A percentile compares a stretch with the other conserved stretches of the same genome.
Conservation (phyloP, 2,329 filamentous ascomycete species). For the Trichoderma gracile region DNA sequence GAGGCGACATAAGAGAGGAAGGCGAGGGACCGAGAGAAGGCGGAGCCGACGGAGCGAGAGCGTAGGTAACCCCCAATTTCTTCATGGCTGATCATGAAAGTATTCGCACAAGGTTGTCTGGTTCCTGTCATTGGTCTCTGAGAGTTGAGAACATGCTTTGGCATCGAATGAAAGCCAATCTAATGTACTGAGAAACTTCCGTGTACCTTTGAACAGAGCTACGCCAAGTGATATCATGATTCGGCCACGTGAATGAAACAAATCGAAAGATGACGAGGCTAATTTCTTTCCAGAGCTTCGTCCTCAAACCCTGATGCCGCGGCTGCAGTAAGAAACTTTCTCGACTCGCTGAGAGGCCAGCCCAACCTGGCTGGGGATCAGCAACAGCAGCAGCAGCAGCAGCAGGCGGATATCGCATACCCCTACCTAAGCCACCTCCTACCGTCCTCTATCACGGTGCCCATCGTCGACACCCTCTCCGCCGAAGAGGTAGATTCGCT, state of each 20-base stretch:
- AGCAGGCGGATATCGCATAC: constrained; percentile 60
- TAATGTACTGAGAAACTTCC: constrained; percentile 39
- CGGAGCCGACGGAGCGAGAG: constrained; percentile 95
- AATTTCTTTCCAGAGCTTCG: constrained; percentile 53
- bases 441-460: constrained; percentile 72
- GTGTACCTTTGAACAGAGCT: constrained; percentile 34
- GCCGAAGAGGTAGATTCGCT: constrained; percentile 71
- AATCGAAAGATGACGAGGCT: constrained; percentile 16
- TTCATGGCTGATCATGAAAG: constrained; percentile 34
- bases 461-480: constrained; percentile 67
- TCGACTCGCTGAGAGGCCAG: constrained; percentile 73
- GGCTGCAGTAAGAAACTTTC: constrained; percentile 80
- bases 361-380: constrained; percentile 44
- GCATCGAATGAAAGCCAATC: constrained; percentile 31
- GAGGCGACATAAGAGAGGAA: constrained; percentile 88
- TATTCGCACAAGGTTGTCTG: constrained; percentile 30
- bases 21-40: constrained; percentile 86
- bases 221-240: constrained; percentile 28
- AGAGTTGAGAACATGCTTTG: constrained; percentile 25
- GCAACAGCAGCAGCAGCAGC: constrained; percentile 34
- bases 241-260: constrained; percentile 12
- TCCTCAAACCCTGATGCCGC: constrained; percentile 67
- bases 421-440: constrained; percentile 87
- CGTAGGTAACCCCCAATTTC: constrained; percentile 72
- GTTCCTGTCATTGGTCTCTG: constrained; percentile 26